Percentiles rank a stretch among this genome's conserved stretches.
Evolutionary conservation across 2,329 filamentous ascomycete species (phyloP).

Genomic region (Huntiella savannae): DNA sequence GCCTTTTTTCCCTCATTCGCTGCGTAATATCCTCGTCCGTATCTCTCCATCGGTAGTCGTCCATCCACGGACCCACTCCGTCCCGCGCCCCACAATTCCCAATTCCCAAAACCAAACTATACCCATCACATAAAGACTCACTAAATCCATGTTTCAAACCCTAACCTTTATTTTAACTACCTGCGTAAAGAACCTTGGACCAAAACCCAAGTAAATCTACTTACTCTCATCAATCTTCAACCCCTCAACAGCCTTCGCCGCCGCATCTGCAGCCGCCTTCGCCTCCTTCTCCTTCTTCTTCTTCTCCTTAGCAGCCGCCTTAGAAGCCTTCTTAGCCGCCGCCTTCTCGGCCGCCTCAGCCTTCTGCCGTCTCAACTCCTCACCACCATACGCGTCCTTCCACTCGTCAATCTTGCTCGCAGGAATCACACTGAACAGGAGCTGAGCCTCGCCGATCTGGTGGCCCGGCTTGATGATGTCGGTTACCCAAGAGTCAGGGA

Average conservation of each 20-base stretch:
- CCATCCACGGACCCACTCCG: no score
- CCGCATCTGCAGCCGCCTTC: constrained; percentile 13
- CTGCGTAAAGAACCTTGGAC: no score
- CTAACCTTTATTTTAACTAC: no score
- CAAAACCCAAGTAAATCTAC: neutral
- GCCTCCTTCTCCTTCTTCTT: constrained; percentile 20
- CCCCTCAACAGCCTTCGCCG: constrained; percentile 12
- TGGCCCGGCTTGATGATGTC: constrained; percentile 51
- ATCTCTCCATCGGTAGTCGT: no score
- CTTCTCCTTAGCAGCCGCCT: constrained; percentile 31
- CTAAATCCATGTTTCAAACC: no score
- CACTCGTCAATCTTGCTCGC: constrained; percentile 67
- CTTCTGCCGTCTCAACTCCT: constrained; percentile 48
- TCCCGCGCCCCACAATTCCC: no score
- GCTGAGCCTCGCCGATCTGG: constrained; percentile 59
- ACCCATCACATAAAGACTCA: no score
- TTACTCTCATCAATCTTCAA: constrained; percentile 13
- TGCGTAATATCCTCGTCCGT: no score
- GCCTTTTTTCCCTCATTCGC: no score
- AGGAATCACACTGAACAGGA: constrained; percentile 70
- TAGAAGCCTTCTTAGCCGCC: constrained; percentile 31
- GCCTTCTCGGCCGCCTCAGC: constrained; percentile 33
- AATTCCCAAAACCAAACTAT: no score
- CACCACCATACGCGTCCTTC: constrained; percentile 54
- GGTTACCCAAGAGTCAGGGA: constrained; percentile 48